Evolutionary conservation across 2,329 filamentous ascomycete species (phyloP), one percentile per base, ranked within the genome.

Genomic region (Sarocladiaceae sp.): DNA sequence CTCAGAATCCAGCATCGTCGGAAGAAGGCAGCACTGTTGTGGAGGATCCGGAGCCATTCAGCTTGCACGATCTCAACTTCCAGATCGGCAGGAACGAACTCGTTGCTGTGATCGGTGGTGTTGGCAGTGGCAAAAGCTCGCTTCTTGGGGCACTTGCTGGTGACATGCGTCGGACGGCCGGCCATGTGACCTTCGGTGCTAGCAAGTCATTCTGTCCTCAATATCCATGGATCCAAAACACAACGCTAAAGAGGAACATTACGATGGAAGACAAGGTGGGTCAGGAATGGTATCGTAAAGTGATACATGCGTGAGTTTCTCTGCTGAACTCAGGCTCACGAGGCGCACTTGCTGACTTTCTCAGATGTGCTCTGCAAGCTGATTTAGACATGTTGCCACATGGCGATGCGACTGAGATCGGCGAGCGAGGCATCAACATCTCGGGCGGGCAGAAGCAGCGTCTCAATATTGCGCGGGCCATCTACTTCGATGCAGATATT

Each of bases 401-500:
- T 54, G 91, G 91, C 31, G 91, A 96, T 64, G 81, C 91, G 68
- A 96, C 91, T 0, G 71, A 94, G 33, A 90, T 96, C 26, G 91
- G 91, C 48, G 91, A 96, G 66, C 96, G 94, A 67, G 91, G 91
- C 36, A 93, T 96, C 54, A 90, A 90, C 29, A 78, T 96, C 12
- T 96, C 91, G 2, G 91, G 91, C 54, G 91, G 91, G 8, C 91
- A 96, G 68, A 96, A 96, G 69, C 90, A 96, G 67, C 84, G 91
- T 51, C 95, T 96, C 46, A 95, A 90, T n/a, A 78, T 96, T 28
- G 91, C 91, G 12, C 82, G 91, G 60, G 91, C 91, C 3, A 77
- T 96, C 15, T 96, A 96, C 69, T 92, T 87, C 57, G 89, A 87
- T 65, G 90, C 88, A 5, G 84, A 84, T 52, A 88, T 96, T 65